Conservation (phyloP, 2,329 filamentous ascomycete genomes). For the Fusarium tupiense region DNA sequence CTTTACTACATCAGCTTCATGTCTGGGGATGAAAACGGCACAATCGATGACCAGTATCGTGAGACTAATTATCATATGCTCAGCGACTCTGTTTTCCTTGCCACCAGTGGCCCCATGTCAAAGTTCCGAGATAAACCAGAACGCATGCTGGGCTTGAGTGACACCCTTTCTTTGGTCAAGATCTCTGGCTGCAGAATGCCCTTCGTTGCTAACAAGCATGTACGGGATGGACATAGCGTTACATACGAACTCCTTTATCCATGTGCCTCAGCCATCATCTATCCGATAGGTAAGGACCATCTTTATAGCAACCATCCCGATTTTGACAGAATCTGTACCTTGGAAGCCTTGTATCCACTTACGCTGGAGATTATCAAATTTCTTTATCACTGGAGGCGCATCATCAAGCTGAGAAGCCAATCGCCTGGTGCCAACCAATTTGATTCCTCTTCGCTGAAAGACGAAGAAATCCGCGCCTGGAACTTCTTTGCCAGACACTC, state of each 20-base stretch:
- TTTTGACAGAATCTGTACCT: neutral
- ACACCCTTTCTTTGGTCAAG: neutral
- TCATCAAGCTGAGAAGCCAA: neutral
- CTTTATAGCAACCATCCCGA: constrained; percentile 2
- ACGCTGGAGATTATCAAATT: neutral
- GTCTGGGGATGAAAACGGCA: neutral
- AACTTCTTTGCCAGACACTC: neutral
- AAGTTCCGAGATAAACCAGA: neutral
- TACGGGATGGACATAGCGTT: neutral
- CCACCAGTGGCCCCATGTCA: constrained; percentile 1
- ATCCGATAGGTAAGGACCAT: neutral
- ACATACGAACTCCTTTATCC: constrained; percentile 9
- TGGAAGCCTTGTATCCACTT: neutral
- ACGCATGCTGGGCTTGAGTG: neutral
- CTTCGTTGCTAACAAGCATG: constrained; percentile 1
- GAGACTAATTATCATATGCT: neutral
- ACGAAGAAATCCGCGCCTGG: neutral
- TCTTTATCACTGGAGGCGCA: constrained; percentile 11
- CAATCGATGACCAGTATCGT: neutral
- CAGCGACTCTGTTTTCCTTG: neutral
- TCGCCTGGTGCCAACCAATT: neutral
- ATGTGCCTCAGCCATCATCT: neutral
- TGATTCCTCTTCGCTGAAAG: neutral
- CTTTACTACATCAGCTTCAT: neutral
- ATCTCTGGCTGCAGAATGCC: neutral